These are phyloP conservation scores for Starmerella potacharoeniae DNA, from an alignment of 805 yeast species.

Conservation along the genomic window DNA sequence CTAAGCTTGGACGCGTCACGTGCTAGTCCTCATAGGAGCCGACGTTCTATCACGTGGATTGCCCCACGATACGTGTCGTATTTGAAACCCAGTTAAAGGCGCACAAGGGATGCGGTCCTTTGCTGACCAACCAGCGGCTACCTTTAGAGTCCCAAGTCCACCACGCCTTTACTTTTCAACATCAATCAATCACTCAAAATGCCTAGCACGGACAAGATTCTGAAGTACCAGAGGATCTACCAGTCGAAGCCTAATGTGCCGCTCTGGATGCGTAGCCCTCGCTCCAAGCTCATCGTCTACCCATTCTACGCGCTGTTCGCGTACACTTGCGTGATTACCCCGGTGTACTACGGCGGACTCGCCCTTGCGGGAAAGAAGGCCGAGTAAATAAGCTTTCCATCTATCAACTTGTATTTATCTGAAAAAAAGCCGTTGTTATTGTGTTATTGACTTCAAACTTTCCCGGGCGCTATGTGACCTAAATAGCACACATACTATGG, in stretches of 20 bases:
- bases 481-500: not conserved
- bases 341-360: constrained; percentile 60
- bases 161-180: not conserved
- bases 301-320: constrained; percentile 71
- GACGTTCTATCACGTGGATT: not conserved
- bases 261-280: constrained; percentile 41
- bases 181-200: not conserved
- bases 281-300: constrained; percentile 58
- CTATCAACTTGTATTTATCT: not conserved
- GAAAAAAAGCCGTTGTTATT: not conserved
- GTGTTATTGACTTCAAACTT: not conserved
- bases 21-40: too few species aligned
- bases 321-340: constrained; percentile 47
- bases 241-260: constrained; percentile 29
- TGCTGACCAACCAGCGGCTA: constrained; percentile 14
- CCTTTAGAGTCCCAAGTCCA: not conserved
- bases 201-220: constrained; percentile 19
- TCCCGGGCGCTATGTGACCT: not conserved
- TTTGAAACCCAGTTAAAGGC: not conserved
- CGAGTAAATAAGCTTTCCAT: constrained; percentile 13
- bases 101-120: not conserved
- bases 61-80: not conserved
- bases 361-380: constrained; percentile 57
- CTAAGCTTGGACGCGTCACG: too few species aligned
- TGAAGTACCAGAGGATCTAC: constrained; percentile 30